Percentiles rank a stretch among this genome's conserved stretches.
Conservation (phyloP, 805 yeast species). For the Wickerhamomyces xylosicus region DNA sequence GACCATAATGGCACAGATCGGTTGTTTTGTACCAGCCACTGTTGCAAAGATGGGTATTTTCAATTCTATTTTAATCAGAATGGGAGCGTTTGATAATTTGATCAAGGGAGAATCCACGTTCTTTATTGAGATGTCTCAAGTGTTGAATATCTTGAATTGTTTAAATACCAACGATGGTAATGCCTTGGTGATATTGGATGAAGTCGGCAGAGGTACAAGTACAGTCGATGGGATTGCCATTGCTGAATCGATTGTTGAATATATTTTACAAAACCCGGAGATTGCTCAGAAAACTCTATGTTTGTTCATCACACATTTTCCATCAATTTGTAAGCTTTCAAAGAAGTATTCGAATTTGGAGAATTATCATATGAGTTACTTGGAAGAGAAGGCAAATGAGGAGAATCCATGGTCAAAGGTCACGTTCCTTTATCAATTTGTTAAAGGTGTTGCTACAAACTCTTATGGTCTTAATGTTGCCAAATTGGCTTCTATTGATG, state of each 20-base stretch:
- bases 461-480: conserved; percentile 98
- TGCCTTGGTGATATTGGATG: conserved; percentile 83
- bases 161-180: conserved; percentile 45
- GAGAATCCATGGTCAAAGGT: conserved; percentile 45
- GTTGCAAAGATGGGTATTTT: conserved; percentile 73
- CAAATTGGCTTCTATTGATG: conserved; percentile 85
- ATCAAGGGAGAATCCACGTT: conserved; percentile 93
- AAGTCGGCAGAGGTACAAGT: conserved; percentile 72
- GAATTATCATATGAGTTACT: conserved; percentile 83
- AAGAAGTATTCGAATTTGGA: conserved; percentile 49
- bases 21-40: conserved; percentile 78
- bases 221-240: conserved; percentile 96
- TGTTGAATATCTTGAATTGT: conserved; percentile 63
- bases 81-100: conserved; percentile 97
- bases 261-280: conserved; percentile 39
- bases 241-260: conserved; percentile 91
- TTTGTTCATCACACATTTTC: conserved; percentile 95
- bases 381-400: conserved; percentile 21
- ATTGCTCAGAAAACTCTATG: conserved; percentile 62
- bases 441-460: conserved; percentile 82
- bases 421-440: conserved; percentile 82
- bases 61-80: conserved; percentile 87
- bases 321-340: conserved; percentile 73
- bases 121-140: conserved; percentile 92
- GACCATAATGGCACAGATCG: conserved; percentile 78